Evolutionary conservation across 257 asterid species (phyloP).

Genomic region (Petunia axillaris): DNA sequence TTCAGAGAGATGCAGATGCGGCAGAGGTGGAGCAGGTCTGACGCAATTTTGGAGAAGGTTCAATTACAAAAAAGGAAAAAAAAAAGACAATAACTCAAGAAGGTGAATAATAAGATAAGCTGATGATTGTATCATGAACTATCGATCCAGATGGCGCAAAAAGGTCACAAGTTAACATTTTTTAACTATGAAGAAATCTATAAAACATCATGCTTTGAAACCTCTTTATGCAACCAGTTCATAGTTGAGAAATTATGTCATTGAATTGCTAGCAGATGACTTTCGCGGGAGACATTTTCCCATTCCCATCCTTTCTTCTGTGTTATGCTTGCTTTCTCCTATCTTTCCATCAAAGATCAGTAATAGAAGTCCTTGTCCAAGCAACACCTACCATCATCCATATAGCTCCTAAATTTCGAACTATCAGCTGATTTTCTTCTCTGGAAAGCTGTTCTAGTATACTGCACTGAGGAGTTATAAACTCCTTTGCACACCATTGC

Average conservation of each 20-base stretch:
- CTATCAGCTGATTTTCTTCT: neutral
- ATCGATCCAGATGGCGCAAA: neutral
- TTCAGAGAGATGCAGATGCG: constrained; percentile 73
- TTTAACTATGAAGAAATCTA: neutral
- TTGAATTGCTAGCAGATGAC: neutral
- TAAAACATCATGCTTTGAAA: neutral
- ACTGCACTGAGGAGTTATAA: neutral
- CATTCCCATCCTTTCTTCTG: neutral
- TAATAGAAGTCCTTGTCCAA: constrained; percentile 12
- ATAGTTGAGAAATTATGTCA: neutral
- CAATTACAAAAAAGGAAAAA: neutral
- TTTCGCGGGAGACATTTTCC: neutral
- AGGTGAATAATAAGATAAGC: neutral
- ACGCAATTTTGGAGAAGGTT: constrained; percentile 30
- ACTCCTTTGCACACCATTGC: neutral
- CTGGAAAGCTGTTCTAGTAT: neutral
- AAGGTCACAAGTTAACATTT: constrained; percentile 1
- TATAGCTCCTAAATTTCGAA: neutral
- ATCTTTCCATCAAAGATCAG: neutral
- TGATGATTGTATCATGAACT: neutral
- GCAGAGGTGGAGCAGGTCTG: constrained; percentile 91
- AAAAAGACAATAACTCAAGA: neutral
- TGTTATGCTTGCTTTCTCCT: neutral
- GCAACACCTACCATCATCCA: neutral
- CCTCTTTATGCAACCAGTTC: neutral